Percentiles rank a stretch among this genome's conserved stretches.
These are phyloP conservation scores for Chlorella sp. DNA, from an alignment of 139 green algal species.

Conservation along the genomic window DNA sequence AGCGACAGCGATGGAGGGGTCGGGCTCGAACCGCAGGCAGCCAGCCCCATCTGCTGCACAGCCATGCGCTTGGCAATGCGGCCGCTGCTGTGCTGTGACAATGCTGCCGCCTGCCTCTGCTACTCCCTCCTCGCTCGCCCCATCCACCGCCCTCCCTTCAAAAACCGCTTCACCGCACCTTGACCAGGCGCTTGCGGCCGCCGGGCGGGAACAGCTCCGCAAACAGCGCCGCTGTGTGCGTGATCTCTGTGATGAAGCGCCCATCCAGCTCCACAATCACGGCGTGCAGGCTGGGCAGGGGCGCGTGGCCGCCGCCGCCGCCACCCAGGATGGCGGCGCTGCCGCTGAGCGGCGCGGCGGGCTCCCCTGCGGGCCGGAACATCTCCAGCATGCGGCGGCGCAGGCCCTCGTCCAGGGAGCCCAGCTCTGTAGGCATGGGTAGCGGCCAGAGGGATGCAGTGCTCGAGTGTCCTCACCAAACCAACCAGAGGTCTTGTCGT, in stretches of 20 bases:
- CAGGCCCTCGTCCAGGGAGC: slow-evolving; percentile 19
- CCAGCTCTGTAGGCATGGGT: slow-evolving; percentile 14
- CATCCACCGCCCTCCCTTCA: not conserved
- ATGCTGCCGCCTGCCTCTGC: not conserved
- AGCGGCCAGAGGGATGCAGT: not conserved
- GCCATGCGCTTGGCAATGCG: too few relatives aligned
- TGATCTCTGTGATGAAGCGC: slow-evolving; percentile 52
- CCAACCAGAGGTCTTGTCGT: not conserved
- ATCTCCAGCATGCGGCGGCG: slow-evolving; percentile 7
- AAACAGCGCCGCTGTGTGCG: slow-evolving; percentile 45
- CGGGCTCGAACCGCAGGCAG: too few relatives aligned
- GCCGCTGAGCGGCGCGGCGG: not conserved
- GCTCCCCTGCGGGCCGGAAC: slow-evolving; percentile 1
- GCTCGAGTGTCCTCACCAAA: not conserved
- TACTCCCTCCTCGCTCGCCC: not conserved
- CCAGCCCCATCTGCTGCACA: too few relatives aligned
- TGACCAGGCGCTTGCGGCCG: slow-evolving; percentile 45
- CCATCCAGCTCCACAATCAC: slow-evolving; percentile 51
- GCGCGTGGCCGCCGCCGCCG: not conserved
- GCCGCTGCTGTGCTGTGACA: not conserved
- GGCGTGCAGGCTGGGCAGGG: slow-evolving; percentile 29
- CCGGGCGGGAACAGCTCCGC: slow-evolving; percentile 47
- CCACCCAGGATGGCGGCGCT: not conserved
- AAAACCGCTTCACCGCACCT: slow-evolving; percentile 26
- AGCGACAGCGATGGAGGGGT: not conserved